Base-by-base conservation (phyloP, 805 yeast species). In the Maudiozyma barnettii region DNA sequence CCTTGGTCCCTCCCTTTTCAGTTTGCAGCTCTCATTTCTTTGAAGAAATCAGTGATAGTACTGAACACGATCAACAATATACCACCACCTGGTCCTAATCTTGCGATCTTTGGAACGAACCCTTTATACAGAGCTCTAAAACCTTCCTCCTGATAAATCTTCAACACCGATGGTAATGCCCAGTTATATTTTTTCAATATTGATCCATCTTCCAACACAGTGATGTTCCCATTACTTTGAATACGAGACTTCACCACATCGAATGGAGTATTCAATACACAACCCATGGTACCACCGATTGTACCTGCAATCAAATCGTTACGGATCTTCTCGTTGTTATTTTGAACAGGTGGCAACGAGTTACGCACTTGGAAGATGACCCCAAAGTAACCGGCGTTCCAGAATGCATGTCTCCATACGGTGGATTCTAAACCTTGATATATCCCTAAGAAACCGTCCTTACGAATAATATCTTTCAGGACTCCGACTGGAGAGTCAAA, bases 71-170 rank as follows among this genome's bases (percentile, higher is more conserved):
- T 98, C 65, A 93, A 76, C 61, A 93, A 73, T 56, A 93, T 89
- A 74, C 99, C 99, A 67, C 99, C 99, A 63, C 99, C 99, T 51
- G 99, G 99, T 43, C 98, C 99, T 56, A 93, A 76, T 77, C 99
- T 82, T 63, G 93, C 75, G 12, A 93, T 97, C 75, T 93, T 93
- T 56, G 99, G 99, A 54, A 90, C 65, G 78, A 93, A 91, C 38
- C 99, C 99, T 72, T 90, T 91, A 70, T 90, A 91, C 49, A 93
- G 76, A 7, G 98, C 96, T 43, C 70, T 73, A 58, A 88, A 78
- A 29, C 99, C 99, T 75, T 93, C 99, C 69, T 91, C 98, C 39
- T 53, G 54, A 59, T 81, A 79, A 21, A 93, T 86, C 18, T 81
- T 74, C 39, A 74, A 63, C 49, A 93, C 70, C 3, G 95, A 77